Percentiles rank a stretch among this genome's conserved stretches.
phyloP scores from a whole-genome alignment of 2,329 filamentous ascomycete genomes.

The Alternaria gansuensis region DNA sequence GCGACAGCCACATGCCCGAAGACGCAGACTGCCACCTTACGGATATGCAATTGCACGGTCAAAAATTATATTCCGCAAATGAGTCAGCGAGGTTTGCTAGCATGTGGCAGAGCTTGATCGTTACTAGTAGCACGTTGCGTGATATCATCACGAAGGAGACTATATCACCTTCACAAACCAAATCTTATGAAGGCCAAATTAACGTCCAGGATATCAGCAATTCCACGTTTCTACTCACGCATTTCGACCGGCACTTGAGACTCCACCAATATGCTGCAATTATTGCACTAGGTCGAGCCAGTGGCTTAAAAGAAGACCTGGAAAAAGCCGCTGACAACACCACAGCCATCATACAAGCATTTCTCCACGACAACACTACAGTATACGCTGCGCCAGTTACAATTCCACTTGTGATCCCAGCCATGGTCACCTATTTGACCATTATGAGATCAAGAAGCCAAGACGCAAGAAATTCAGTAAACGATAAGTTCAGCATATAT shows the following conservation, averaged over 20 bases:
- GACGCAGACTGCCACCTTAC: neutral
- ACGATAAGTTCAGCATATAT: neutral
- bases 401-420: neutral
- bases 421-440: neutral
- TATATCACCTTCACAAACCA: neutral
- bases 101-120: neutral
- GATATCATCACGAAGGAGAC: neutral
- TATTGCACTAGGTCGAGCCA: conserved; percentile 9
- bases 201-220: neutral
- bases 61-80: neutral
- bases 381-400: neutral
- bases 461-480: neutral
- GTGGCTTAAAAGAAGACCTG: conserved; percentile 4
- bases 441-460: neutral
- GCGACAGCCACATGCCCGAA: conserved; percentile 33
- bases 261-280: conserved; percentile 20
- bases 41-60: neutral
- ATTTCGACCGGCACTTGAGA: conserved; percentile 14
- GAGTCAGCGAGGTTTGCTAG: neutral
- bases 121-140: neutral
- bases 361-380: neutral
- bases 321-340: neutral
- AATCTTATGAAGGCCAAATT: neutral
- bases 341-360: neutral
- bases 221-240: conserved; percentile 3